Conservation (phyloP, 352 stramenopile genomes). For the Phytophthora lateralis region DNA sequence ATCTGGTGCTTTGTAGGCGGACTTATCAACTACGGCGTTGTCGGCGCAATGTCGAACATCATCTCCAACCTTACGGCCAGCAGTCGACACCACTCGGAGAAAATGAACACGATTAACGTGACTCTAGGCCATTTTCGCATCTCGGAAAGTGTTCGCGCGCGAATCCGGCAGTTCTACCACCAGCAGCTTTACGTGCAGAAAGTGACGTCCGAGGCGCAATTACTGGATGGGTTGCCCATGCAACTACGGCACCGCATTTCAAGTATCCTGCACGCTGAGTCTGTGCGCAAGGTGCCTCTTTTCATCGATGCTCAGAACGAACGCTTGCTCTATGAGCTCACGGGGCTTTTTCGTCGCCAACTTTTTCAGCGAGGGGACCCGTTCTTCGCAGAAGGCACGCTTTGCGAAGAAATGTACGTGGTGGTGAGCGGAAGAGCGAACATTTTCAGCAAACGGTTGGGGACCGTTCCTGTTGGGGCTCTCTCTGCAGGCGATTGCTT, state of each 20-base stretch:
- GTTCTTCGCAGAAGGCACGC: conserved; percentile 59
- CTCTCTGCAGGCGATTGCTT: conserved; percentile 65
- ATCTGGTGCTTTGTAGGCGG: conserved; percentile 70
- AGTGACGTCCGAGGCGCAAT: conserved; percentile 64
- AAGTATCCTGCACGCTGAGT: conserved; percentile 69
- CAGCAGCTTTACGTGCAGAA: conserved; percentile 80
- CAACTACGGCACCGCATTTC: conserved; percentile 76
- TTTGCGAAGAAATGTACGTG: conserved; percentile 79
- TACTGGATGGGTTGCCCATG: conserved; percentile 58
- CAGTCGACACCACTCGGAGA: conserved; percentile 66
- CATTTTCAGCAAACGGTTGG: conserved; percentile 50
- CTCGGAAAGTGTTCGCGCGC: conserved; percentile 54
- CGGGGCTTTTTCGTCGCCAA: conserved; percentile 65
- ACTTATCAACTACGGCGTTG: conserved; percentile 82
- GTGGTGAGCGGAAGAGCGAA: conserved; percentile 67
- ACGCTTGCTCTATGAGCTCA: conserved; percentile 65
- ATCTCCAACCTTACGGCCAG: conserved; percentile 72
- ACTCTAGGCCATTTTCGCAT: conserved; percentile 68
- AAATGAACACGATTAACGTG: conserved; percentile 71
- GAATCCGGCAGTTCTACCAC: conserved; percentile 80
- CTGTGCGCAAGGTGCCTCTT: conserved; percentile 60
- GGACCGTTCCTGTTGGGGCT: conserved; percentile 49
- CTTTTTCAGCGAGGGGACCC: conserved; percentile 71
- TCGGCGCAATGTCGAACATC: conserved; percentile 80
- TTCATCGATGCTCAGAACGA: conserved; percentile 66